Percentiles rank a stretch among this genome's conserved stretches.
Evolutionary conservation across 2,329 filamentous ascomycete genomes (phyloP).

Genomic region (Aureobasidium sp.): DNA sequence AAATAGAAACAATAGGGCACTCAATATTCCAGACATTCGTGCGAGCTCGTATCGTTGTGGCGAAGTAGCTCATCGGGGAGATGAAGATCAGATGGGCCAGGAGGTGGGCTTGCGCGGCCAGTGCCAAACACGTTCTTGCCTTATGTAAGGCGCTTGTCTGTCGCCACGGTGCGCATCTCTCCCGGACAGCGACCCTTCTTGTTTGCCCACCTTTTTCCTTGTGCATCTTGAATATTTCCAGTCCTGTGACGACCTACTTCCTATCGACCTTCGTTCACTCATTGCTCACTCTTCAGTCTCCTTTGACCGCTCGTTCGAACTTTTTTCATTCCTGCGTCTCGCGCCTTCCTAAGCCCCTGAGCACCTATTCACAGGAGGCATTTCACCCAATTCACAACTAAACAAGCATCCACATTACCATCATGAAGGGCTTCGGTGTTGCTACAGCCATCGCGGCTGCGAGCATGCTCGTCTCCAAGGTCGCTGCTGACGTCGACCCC

Average conservation of each 20-base stretch:
- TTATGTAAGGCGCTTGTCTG: slow-evolving; percentile 12
- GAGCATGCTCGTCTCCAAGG: slow-evolving; percentile 45
- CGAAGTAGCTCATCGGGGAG: slow-evolving; percentile 13
- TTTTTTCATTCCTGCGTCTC: slow-evolving; percentile 1
- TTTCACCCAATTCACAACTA: background rate
- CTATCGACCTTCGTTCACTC: slow-evolving; percentile 14
- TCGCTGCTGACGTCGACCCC: slow-evolving; percentile 52
- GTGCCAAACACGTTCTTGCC: slow-evolving; percentile 1
- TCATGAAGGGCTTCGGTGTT: slow-evolving; percentile 32
- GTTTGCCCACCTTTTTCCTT: background rate
- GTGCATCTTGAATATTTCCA: background rate
- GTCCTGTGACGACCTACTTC: background rate
- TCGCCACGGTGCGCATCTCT: slow-evolving; percentile 5
- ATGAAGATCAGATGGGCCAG: slow-evolving; percentile 13
- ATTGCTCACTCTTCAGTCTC: background rate
- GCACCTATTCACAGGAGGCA: background rate
- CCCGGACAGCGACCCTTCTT: slow-evolving; percentile 2
- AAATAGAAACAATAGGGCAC: background rate
- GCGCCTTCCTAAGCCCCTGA: slow-evolving; percentile 2
- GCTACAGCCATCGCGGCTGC: slow-evolving; percentile 44
- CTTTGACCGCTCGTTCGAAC: slow-evolving; percentile 8
- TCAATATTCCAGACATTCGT: slow-evolving; percentile 9
- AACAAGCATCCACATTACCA: slow-evolving; percentile 2
- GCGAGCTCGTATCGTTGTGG: slow-evolving; percentile 13
- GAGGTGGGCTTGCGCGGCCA: slow-evolving; percentile 15